These are phyloP conservation scores for Dryas drummondii DNA, from an alignment of 306 rosid genomes.

Conservation along the genomic window DNA sequence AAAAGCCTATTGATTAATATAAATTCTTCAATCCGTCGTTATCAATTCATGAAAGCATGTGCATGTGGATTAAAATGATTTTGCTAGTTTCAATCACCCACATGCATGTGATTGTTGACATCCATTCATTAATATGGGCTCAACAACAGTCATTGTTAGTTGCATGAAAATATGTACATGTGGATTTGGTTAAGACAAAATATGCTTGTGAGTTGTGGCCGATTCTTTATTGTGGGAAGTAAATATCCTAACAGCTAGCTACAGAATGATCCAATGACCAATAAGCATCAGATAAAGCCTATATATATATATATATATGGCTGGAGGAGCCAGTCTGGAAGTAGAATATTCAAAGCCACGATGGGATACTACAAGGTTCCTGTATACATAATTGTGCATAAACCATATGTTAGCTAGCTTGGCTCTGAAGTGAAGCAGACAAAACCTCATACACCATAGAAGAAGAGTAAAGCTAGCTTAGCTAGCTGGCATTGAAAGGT, in stretches of 20 bases:
- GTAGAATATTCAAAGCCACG: not conserved
- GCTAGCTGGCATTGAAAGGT: slow-evolving; percentile 28
- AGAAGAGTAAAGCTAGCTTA: slow-evolving; percentile 10
- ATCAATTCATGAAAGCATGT: too few relatives aligned
- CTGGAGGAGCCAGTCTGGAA: slow-evolving; percentile 10
- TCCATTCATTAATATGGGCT: too few relatives aligned
- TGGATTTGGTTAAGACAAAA: not conserved
- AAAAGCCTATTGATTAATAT: too few relatives aligned
- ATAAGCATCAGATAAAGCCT: not conserved
- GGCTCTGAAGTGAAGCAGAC: not conserved
- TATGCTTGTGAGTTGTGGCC: not conserved
- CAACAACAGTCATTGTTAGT: too few relatives aligned
- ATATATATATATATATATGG: not conserved
- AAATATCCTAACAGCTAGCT: too few relatives aligned
- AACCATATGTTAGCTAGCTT: not conserved
- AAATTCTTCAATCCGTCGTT: too few relatives aligned
- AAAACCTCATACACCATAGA: not conserved
- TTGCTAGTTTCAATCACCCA: not conserved
- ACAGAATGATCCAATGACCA: not conserved
- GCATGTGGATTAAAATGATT: not conserved
- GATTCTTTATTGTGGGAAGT: too few relatives aligned
- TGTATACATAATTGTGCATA: not conserved
- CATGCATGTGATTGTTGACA: not conserved
- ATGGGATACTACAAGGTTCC: not conserved
- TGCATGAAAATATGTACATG: not conserved